Base-by-base conservation (phyloP, 2,329 filamentous ascomycete genomes). In the Cladosporium velox region DNA sequence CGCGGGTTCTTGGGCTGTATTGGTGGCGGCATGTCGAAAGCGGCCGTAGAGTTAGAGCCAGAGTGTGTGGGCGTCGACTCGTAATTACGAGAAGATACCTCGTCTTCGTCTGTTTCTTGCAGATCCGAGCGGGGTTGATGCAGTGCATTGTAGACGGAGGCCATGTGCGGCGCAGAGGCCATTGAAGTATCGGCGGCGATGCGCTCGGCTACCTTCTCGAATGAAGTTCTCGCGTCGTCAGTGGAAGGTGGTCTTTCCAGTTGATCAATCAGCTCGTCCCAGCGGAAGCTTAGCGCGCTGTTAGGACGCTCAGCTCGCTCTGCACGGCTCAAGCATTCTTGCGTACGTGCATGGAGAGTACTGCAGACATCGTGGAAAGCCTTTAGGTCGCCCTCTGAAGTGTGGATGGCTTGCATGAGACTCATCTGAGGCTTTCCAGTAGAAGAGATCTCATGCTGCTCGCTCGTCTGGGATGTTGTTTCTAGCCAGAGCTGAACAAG, bases 401-500 rank as follows among this genome's bases (percentile, higher is more conserved):
- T 65, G 49, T 71, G 66, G 44, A 77, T 75, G 26, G 72, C 74
- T 28, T 71, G 65, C 26, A 74, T 52, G 12, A 81, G 77, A 59
- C 79, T 79, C 32, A 67, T 65, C 28, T 73, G 72, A 54, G 68
- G 70, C 54, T 70, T 73, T 12, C 70, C 69, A 28, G 66, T 74
- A 74, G 4, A 77, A 73, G 26, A 70, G 74, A 55, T 77, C 75
- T 41, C 72, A 66, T 1, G 78, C 79, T 59, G 54, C 18, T 59
- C 60, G 12, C 54, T 59, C 12, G 51, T n/a, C 14, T 69, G 65
- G 11, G 69, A 66, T 1, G 71, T 74, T 5, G 83, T 79, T 59
- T 92, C 89, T 0, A 90, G 84, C 91, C 91, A 96, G 14, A 95
- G 81, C 72, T 91, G 91, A 26, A 96, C 90, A 21, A 99, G 80